Base-by-base conservation (phyloP, 305 asterid genomes). In the Striga hermonthica region DNA sequence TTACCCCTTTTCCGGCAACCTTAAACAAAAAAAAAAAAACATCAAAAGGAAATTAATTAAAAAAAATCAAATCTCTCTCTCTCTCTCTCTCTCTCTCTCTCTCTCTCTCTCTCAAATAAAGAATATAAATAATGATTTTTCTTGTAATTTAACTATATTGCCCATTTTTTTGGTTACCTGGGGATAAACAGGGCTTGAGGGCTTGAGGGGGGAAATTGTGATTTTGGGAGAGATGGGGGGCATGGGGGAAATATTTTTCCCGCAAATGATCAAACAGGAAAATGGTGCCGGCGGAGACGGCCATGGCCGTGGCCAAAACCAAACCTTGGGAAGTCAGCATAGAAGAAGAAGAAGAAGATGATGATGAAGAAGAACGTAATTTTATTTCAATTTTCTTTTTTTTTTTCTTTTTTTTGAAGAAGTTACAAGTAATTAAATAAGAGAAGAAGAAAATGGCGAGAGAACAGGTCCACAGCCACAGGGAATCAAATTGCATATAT, bases 291-390 rank as follows among this genome's bases (percentile, higher is more conserved):
- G 95, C 96, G 53, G 98, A 91, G 45, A 87, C 90, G 3, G 95
- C 97, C 95, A 91, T 83, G 75, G 97, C 98, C 11, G 98, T 87
- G 37, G 97, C 98, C 34, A 89, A 68, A 41, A 85, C 95, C 9
- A 85, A 53, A 58, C 88, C 85, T 71, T 89, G 98, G 15, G 92
- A 81, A 39, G 84, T 79, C 85, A 86, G 70, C 77, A 83, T 71
- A 12, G 86, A 67, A 59, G 9, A 41, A 41, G 47, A 41, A 5
- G 10, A 10, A 41, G 47, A 41, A 2, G 10, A 5, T 3, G 10
- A 41, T n/a, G n/a, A 41, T 10, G 47, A 41, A 41, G 44, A 39
- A 39, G n/a, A n/a, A n/a, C n/a, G n/a, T n/a, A n/a, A n/a, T n/a
- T n/a, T n/a, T n/a, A n/a, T n/a, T n/a, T n/a, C n/a, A n/a, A n/a